A percentile compares a stretch with the other conserved stretches of the same genome.
These are phyloP conservation scores for Umbelopsis vinacea DNA, from an alignment of 192 early-diverging fungal species.

Conservation along the genomic window DNA sequence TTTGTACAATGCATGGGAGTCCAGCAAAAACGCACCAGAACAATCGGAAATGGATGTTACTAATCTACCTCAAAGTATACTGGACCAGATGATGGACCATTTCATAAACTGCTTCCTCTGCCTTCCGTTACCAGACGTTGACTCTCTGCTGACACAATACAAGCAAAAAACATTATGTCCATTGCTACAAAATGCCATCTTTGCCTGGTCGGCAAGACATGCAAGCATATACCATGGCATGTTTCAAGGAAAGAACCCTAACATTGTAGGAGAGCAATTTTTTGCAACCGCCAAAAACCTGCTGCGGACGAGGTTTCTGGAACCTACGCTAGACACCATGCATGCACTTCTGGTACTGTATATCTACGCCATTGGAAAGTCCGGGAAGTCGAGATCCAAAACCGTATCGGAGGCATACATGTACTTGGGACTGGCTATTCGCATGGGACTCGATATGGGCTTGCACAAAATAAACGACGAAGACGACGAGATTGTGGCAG, in stretches of 20 bases:
- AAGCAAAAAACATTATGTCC: slow-evolving; percentile 17
- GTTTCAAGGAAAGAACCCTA: slow-evolving; percentile 43
- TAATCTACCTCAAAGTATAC: neutral
- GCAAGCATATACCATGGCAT: slow-evolving; percentile 42
- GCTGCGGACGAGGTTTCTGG: slow-evolving; percentile 28
- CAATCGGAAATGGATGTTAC: slow-evolving; percentile 20
- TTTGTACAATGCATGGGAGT: slow-evolving; percentile 44
- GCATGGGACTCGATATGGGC: slow-evolving; percentile 40
- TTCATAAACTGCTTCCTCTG: slow-evolving; percentile 39
- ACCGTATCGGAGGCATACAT: slow-evolving; percentile 35
- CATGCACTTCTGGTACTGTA: slow-evolving; percentile 42
- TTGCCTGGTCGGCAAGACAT: slow-evolving; percentile 43
- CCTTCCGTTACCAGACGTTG: slow-evolving; percentile 28
- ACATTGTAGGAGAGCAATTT: slow-evolving; percentile 37
- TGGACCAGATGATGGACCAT: slow-evolving; percentile 33
- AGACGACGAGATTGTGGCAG: neutral
- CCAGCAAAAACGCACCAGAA: slow-evolving; percentile 2
- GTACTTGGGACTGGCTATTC: slow-evolving; percentile 39
- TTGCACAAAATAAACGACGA: slow-evolving; percentile 29
- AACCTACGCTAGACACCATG: slow-evolving; percentile 32
- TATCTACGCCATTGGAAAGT: slow-evolving; percentile 40
- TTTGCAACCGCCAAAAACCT: slow-evolving; percentile 31
- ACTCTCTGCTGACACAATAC: slow-evolving; percentile 26
- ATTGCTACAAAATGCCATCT: slow-evolving; percentile 33
- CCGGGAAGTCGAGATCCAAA: slow-evolving; percentile 26